phyloP scores from a whole-genome alignment of 1,139 yeast genomes.

The Blastobotrys proliferans region DNA sequence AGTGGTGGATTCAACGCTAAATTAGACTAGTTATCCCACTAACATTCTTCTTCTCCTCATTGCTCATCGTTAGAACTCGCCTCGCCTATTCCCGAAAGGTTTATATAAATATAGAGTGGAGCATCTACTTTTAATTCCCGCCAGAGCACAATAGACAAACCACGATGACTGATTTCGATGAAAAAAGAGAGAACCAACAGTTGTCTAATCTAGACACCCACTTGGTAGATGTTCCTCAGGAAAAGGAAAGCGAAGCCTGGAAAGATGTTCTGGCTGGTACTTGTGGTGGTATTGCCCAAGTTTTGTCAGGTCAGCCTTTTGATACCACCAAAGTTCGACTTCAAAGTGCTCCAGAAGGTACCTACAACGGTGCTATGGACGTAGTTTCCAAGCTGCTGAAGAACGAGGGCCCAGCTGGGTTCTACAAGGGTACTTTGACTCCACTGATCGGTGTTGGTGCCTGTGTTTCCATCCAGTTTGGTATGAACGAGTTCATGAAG shows the following conservation, averaged over 20 bases:
- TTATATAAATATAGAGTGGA: no score
- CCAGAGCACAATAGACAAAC: no score
- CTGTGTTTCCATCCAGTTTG: slow-evolving; percentile 79
- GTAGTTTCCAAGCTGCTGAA: slow-evolving; percentile 65
- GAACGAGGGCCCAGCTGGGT: slow-evolving; percentile 75
- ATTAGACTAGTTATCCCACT: no score
- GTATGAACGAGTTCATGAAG: slow-evolving; percentile 93
- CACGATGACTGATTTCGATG: no score
- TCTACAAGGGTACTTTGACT: slow-evolving; percentile 83
- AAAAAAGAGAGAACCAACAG: no score
- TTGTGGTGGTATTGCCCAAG: slow-evolving; percentile 89
- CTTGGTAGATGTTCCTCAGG: slow-evolving; percentile 22
- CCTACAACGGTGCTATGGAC: slow-evolving; percentile 68
- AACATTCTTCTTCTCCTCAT: no score
- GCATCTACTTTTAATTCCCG: no score
- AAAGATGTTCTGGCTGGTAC: slow-evolving; percentile 90
- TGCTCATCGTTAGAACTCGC: no score
- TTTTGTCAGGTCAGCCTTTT: slow-evolving; percentile 92
- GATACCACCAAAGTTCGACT: slow-evolving; percentile 90
- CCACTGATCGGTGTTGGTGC: slow-evolving; percentile 95
- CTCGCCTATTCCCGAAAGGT: no score
- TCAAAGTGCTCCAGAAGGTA: slow-evolving; percentile 79
- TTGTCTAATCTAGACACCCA: slow-evolving; percentile 32
- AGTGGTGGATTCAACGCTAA: no score
- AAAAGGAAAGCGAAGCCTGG: slow-evolving; percentile 46